Evolutionary conservation across 2,329 filamentous ascomycete genomes (phyloP), one percentile per base, ranked within the genome.

Genomic region (Penicillium sp.): DNA sequence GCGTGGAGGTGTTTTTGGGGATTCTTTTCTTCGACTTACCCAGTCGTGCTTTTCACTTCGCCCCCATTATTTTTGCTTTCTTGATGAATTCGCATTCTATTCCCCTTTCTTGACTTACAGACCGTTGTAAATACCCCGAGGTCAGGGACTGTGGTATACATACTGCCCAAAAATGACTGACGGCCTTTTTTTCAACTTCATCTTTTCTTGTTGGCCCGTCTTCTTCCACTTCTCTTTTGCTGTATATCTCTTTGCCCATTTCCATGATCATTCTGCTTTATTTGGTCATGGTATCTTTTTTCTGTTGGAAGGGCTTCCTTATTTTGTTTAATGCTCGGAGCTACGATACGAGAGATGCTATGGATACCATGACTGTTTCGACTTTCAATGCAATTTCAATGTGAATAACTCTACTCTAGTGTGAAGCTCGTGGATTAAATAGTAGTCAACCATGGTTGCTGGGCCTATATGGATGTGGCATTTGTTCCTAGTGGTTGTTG

Each of bases 261-360:
- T 4, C 24, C 36, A 47, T 37, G 39, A 36, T 18, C 24, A n/a
- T 47, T 22, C 39, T 4, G 5, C 33, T 58, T 54, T 22, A 18
- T 24, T 44, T 24, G 37, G 54, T 60, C 24, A 35, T 56, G 18
- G 41, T 41, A 44, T 58, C 57, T 50, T 56, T 13, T 55, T 53
- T 46, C 36, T 59, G 51, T 54, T 44, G 44, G 24, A 43, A 54
- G 50, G 50, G 44, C 55, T 56, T 55, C 46, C 39, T 54, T 56
- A 60, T 60, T 39, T 41, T 57, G 60, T 64, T 65, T 66, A 62
- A 66, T 62, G 63, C 46, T 62, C 60, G 58, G 60, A 55, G 63
- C 58, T 54, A 63, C 65, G 61, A 72, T 63, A 66, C 64, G 62
- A 64, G 56, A 61, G 60, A 70, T 60, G 66, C 60, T 65, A 71